Base-by-base conservation (phyloP, 495 filamentous ascomycete genomes). In the Trichoderma erinaceum region DNA sequence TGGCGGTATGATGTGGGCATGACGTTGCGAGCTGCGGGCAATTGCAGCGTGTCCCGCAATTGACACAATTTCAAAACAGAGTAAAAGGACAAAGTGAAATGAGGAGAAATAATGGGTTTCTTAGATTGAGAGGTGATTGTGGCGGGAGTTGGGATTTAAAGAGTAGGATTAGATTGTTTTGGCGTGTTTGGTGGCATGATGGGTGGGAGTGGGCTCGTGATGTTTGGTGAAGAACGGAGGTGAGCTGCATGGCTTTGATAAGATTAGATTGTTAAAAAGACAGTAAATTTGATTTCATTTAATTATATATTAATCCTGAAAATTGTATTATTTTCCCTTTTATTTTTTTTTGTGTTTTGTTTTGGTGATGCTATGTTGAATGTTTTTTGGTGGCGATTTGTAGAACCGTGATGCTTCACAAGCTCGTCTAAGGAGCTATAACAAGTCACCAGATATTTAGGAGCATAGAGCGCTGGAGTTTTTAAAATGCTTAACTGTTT, bases 1-100 rank as follows among this genome's bases (percentile, higher is more conserved):
- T 52, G 48, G 48, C 48, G 48, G 48, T 52, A 52, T 52, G 48
- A 52, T 52, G 48, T 23, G 48, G 48, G 48, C 48, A 52, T 52
- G 48, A 52, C 48, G 48, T 52, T 52, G 18, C n/a, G 48, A 7
- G n/a, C 48, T 52, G 48, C 18, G 48, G n/a, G n/a, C 18, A 52
- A 18, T 1, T n/a, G n/a, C 16, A 10, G 48, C n/a, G 48, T 52
- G 48, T 2, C 48, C 48, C 48, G 48, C 48, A 52, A 21, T 52
- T 52, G 48, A 52, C 18, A 23, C n/a, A 4, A n/a, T 4, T 16
- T n/a, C 7, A 1, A 21, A 2, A 52, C 7, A 21, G 48, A n/a
- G 7, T 4, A 16, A 52, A n/a, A 52, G 4, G 16, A 10, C 48
- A 10, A 21, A 23, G 18, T 52, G 8, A 23, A 1, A 23, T 52